phyloP scores from a whole-genome alignment of 225 moss, liverwort and hornwort genomes.

The Polytrichum formosum region DNA sequence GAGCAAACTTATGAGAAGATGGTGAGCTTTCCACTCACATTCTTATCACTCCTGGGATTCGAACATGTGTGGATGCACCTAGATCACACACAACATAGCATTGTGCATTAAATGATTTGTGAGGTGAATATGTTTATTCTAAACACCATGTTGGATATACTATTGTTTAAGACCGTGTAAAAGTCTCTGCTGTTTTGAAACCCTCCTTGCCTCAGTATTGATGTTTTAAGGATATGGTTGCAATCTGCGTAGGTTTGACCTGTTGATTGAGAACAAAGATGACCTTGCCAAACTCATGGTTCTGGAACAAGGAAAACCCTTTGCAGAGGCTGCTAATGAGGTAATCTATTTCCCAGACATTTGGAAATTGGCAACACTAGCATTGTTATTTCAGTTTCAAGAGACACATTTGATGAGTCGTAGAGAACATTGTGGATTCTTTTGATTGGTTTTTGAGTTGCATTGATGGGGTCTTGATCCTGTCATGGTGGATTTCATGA shows the following conservation, averaged over 20 bases:
- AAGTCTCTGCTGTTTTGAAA: too few relatives aligned
- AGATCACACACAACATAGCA: too few relatives aligned
- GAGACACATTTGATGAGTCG: too few relatives aligned
- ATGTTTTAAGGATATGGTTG: neutral
- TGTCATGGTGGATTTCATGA: slow-evolving; percentile 1
- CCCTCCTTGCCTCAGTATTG: too few relatives aligned
- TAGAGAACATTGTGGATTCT: neutral
- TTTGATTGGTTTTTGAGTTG: neutral
- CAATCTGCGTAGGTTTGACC: slow-evolving; percentile 62
- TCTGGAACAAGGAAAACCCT: slow-evolving; percentile 91
- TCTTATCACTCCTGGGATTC: too few relatives aligned
- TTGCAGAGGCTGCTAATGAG: slow-evolving; percentile 82
- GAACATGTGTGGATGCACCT: too few relatives aligned
- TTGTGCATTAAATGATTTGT: too few relatives aligned
- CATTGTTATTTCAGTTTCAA: neutral
- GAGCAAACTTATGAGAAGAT: slow-evolving; percentile 76
- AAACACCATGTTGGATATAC: too few relatives aligned
- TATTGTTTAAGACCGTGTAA: too few relatives aligned
- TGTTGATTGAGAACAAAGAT: slow-evolving; percentile 69
- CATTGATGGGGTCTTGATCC: neutral
- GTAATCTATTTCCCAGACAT: slow-evolving; percentile 24
- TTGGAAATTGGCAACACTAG: too few relatives aligned
- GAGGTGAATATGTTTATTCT: too few relatives aligned
- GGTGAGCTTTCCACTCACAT: slow-evolving; percentile 38
- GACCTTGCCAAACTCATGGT: slow-evolving; percentile 87